Percentiles rank a stretch among this genome's conserved stretches.
Conservation (phyloP, 208 protist species). For the Crithidia expoeki region DNA sequence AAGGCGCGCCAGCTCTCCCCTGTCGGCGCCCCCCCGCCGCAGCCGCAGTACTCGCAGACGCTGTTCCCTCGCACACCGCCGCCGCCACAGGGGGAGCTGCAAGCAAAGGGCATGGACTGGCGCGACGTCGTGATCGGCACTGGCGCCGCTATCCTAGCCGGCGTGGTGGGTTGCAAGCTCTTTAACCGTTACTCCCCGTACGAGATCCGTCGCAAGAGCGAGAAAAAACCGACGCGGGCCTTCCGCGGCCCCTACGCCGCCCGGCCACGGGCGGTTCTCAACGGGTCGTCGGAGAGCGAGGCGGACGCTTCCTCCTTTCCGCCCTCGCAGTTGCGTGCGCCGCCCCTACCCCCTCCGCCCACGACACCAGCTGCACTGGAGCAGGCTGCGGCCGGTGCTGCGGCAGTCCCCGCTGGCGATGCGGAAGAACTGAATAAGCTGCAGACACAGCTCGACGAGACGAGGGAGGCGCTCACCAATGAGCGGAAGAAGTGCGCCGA, state of each 20-base stretch:
- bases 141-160: conserved; percentile 57
- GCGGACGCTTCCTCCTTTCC: conserved; percentile 20
- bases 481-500: conserved; percentile 74
- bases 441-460: conserved; percentile 60
- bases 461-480: conserved; percentile 67
- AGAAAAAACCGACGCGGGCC: conserved; percentile 29
- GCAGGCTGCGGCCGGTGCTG: conserved; percentile 4
- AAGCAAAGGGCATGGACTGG: conserved; percentile 54
- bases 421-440: conserved; percentile 54
- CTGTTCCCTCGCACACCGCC: conserved; percentile 53
- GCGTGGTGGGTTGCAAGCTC: conserved; percentile 59
- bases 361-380: conserved; percentile 13
- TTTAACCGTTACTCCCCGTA: conserved; percentile 82
- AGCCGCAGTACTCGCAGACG: conserved; percentile 34
- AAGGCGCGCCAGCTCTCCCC: conserved; percentile 12
- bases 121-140: conserved; percentile 79
- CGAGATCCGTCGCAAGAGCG: conserved; percentile 76
- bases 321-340: conserved; percentile 7
- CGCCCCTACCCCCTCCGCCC: conserved; percentile 28
- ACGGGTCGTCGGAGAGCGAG: conserved; percentile 34
- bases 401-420: conserved; percentile 2
- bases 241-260: conserved; percentile 7
- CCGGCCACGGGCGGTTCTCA: not conserved
- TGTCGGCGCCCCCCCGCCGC: conserved; percentile 1
- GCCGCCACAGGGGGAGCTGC: conserved; percentile 27